These are phyloP conservation scores for Candida suzukii DNA, from an alignment of 805 yeast genomes.

Conservation along the genomic window DNA sequence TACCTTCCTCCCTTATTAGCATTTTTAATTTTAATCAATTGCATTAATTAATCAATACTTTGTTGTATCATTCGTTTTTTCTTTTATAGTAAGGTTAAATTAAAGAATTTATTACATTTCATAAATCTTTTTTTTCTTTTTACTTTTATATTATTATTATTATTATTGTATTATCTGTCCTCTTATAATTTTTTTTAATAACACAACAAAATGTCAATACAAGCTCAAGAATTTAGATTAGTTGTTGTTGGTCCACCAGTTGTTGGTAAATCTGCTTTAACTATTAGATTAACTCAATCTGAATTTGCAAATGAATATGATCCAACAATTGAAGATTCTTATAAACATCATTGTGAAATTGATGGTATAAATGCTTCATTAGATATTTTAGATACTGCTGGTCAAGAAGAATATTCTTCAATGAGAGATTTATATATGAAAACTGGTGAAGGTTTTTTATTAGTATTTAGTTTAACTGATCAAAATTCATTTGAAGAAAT, in stretches of 20 bases:
- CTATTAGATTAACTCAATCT: conserved; percentile 89
- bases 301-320: conserved; percentile 97
- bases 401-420: conserved; percentile 94
- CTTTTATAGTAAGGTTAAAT: no score
- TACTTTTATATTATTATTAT: no score
- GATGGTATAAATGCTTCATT: conserved; percentile 71
- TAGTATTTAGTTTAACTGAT: conserved; percentile 85
- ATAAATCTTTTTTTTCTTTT: no score
- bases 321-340: conserved; percentile 93
- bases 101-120: no score
- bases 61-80: no score
- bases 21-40: no score
- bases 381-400: conserved; percentile 96
- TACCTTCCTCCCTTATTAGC: no score
- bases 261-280: conserved; percentile 95
- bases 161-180: no score
- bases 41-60: no score
- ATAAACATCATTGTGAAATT: conserved; percentile 79
- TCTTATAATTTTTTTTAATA: no score
- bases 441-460: conserved; percentile 88
- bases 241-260: conserved; percentile 99
- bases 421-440: conserved; percentile 94
- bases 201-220: background rate
- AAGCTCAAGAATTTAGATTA: conserved; percentile 66
- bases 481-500: conserved; percentile 81